Conservation (phyloP, 2,329 filamentous ascomycete genomes). For the Raffaelea arxii region DNA sequence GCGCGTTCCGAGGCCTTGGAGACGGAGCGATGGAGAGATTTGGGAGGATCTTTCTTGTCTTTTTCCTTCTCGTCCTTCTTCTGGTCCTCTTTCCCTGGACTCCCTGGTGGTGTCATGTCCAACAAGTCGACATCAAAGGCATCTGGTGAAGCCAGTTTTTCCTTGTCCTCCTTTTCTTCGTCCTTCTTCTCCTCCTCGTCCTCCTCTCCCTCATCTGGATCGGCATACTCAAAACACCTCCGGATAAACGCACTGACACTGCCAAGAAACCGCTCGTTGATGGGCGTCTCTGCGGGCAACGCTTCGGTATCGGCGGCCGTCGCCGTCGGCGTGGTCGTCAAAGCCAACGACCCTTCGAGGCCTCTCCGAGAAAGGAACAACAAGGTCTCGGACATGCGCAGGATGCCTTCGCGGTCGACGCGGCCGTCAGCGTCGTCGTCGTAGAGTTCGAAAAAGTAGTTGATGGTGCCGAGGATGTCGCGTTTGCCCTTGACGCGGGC, state of each 20-base stretch:
- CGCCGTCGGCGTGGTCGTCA: conserved; percentile 55
- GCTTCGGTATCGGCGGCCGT: conserved; percentile 36
- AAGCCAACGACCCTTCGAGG: conserved; percentile 70
- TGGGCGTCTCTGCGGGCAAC: conserved; percentile 39
- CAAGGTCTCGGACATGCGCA: conserved; percentile 87
- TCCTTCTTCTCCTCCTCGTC: neutral
- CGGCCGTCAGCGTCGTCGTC: conserved; percentile 86
- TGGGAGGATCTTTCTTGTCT: neutral
- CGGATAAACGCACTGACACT: conserved; percentile 94
- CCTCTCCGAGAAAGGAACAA: conserved; percentile 87
- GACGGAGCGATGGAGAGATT: conserved; percentile 16
- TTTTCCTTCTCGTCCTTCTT: conserved; percentile 24
- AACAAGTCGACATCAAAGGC: too few relatives aligned
- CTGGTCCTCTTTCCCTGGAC: conserved; percentile 29
- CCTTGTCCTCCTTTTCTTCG: conserved; percentile 14
- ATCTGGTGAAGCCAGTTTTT: too few relatives aligned
- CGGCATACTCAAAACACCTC: conserved; percentile 95
- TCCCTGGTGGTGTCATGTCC: conserved; percentile 38
- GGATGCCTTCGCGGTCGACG: conserved; percentile 89
- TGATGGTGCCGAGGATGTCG: conserved; percentile 97
- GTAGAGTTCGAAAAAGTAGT: conserved; percentile 95
- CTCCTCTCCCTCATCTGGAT: conserved; percentile 57
- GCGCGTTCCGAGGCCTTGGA: conserved; percentile 62
- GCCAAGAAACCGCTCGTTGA: conserved; percentile 81
- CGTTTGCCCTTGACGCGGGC: conserved; percentile 85